phyloP scores from a whole-genome alignment of 208 protist genomes.

The Herpetomonas tarakana region DNA sequence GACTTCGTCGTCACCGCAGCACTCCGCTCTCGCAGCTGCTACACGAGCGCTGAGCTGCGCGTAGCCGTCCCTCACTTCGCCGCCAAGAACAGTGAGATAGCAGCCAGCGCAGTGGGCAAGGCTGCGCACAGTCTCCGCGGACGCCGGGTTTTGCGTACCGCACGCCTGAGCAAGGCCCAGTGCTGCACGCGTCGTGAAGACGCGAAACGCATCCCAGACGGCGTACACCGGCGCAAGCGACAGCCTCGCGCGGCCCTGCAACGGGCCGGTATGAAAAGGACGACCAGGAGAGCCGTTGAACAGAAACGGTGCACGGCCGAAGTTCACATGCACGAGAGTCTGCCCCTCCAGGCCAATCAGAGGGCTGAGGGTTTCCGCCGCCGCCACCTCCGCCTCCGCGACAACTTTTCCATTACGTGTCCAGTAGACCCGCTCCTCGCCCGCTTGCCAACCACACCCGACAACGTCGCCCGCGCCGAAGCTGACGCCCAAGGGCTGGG shows the following conservation, averaged over 20 bases:
- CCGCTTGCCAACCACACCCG: conserved; percentile 81
- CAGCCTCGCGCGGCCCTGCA: too few relatives aligned
- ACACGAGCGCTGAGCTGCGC: neutral
- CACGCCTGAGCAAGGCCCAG: conserved; percentile 28
- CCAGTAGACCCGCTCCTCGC: conserved; percentile 67
- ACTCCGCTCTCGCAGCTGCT: neutral
- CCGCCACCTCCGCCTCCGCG: conserved; percentile 21
- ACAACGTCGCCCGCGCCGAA: conserved; percentile 81
- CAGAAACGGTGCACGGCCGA: conserved; percentile 70
- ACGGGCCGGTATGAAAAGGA: too few relatives aligned
- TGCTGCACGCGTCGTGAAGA: conserved; percentile 71
- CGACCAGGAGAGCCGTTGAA: too few relatives aligned
- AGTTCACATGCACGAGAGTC: conserved; percentile 78
- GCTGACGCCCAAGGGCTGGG: conserved; percentile 42
- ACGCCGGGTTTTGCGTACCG: conserved; percentile 3
- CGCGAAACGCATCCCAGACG: conserved; percentile 76
- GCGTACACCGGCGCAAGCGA: conserved; percentile 10
- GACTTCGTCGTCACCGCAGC: neutral
- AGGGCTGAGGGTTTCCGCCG: conserved; percentile 36
- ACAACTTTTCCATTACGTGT: conserved; percentile 79
- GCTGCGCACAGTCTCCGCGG: conserved; percentile 17
- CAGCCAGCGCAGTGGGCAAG: conserved; percentile 28
- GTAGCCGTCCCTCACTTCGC: conserved; percentile 16
- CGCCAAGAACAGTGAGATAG: conserved; percentile 31
- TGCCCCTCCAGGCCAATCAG: conserved; percentile 77